Base-by-base conservation (phyloP, 164 flowering plant genomes). In the Vitis cinerea region DNA sequence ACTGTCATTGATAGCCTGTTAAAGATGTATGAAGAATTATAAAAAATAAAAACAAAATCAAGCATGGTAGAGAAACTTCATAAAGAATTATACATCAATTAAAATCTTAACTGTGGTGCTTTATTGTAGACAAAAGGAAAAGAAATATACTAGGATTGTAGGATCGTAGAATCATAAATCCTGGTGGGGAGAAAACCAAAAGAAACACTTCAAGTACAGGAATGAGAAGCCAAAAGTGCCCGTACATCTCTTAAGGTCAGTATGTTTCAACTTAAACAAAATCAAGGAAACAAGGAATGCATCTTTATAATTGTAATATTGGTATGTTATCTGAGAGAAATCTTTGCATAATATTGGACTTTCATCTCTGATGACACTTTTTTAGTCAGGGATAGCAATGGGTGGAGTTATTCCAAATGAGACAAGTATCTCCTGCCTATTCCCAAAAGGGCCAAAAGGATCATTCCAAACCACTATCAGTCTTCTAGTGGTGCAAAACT, bases 1-100 rank as follows among this genome's bases (percentile, higher is more conserved):
- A 70, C 74, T 82, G 50, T 94, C 94, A 63, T 78, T 83, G 64
- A 91, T 75, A 51, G 73, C 85, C 98, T 95, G 88, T 13, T 51
- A 78, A 71, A 14, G 48, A 71, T n/a, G 67, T 29, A 61, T 1
- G 9, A n/a, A 50, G 12, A 50, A 8, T 16, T 50, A 52, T 58
- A 44, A 27, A 53, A 10, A 19, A 61, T 66, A 60, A 17, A 30
- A 17, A 55, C 10, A 10, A 10, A 7, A 4, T 4, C 19, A 51
- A 31, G 29, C 29, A 31, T 37, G 9, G 3, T 17, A 63, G 59
- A 50, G 44, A 48, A 15, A 10, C 9, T 31, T 19, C 54, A 62
- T 16, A 8, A 59, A 5, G 47, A 29, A 27, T 19, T 7, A 50
- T n/a, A 23, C 44, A 68, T 15, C 62, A 59, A 12, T 19, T 30